Evolutionary conservation across 306 rosid genomes (phyloP).

Genomic region (Gastrolobium bilobum): DNA sequence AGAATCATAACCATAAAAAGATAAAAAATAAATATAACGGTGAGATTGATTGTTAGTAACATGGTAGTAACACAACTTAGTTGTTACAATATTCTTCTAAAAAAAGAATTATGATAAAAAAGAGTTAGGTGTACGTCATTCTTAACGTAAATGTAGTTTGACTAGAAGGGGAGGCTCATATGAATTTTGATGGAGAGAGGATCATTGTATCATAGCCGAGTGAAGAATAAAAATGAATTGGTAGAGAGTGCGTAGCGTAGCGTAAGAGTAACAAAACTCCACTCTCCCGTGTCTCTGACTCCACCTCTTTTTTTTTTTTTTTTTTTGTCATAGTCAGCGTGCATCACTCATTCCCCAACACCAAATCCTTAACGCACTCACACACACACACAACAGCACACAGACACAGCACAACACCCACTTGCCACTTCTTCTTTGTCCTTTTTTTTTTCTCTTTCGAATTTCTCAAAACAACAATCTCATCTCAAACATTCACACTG

Average conservation of each 20-base stretch:
- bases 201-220: not conserved
- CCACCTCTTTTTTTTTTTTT: not conserved
- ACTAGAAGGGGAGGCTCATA: not conserved
- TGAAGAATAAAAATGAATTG: constrained; percentile 5
- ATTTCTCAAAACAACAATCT: no score
- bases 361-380: constrained; percentile 42
- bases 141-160: no score
- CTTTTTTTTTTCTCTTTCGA: not conserved
- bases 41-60: no score
- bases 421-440: not conserved
- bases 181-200: not conserved
- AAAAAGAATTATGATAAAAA: no score
- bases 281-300: constrained; percentile 50
- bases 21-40: no score
- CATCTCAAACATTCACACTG: not conserved
- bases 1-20: no score
- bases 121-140: no score
- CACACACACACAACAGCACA: not conserved
- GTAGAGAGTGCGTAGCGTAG: constrained; percentile 43
- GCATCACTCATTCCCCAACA: constrained; percentile 63
- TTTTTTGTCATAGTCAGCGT: constrained; percentile 55
- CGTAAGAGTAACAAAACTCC: constrained; percentile 50
- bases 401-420: constrained; percentile 17
- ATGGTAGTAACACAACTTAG: no score
- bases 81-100: no score